Percentiles rank a stretch among this genome's conserved stretches.
These are phyloP conservation scores for Incumbomyces lentus DNA, from an alignment of 2,329 filamentous ascomycete genomes.

Conservation along the genomic window DNA sequence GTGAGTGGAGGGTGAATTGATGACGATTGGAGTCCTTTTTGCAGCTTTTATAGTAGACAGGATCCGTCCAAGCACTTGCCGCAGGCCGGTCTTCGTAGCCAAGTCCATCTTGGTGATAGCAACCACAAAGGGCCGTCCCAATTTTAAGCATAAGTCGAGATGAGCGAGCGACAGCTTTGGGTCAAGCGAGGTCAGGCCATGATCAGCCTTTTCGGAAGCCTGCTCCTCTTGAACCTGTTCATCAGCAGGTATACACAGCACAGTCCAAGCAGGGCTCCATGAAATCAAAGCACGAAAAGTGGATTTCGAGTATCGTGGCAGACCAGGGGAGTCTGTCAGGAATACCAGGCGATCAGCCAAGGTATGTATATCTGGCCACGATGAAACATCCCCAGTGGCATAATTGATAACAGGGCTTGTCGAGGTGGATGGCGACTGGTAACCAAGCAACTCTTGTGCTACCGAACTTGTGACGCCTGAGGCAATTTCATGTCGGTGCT, in stretches of 20 bases:
- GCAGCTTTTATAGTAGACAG: slow-evolving; percentile 67
- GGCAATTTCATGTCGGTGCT: slow-evolving; percentile 83
- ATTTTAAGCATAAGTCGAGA: slow-evolving; percentile 71
- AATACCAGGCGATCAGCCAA: slow-evolving; percentile 71
- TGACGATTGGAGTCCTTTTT: slow-evolving; percentile 62
- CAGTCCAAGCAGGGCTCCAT: slow-evolving; percentile 89
- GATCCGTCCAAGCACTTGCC: slow-evolving; percentile 60
- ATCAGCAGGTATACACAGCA: slow-evolving; percentile 78
- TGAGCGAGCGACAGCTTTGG: slow-evolving; percentile 69
- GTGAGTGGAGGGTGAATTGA: slow-evolving; percentile 31
- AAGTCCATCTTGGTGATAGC: slow-evolving; percentile 87
- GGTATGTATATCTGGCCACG: slow-evolving; percentile 90
- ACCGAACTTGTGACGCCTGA: slow-evolving; percentile 92
- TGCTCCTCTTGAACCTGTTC: slow-evolving; percentile 43
- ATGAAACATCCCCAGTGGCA: slow-evolving; percentile 72
- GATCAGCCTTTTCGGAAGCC: too few relatives aligned
- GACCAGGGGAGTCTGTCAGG: slow-evolving; percentile 82
- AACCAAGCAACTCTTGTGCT: slow-evolving; percentile 86
- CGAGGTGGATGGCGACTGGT: slow-evolving; percentile 34
- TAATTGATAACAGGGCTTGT: slow-evolving; percentile 51
- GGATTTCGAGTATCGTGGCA: slow-evolving; percentile 79
- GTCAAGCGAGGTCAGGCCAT: slow-evolving; percentile 22
- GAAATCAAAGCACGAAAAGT: slow-evolving; percentile 83
- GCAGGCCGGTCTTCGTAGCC: slow-evolving; percentile 61
- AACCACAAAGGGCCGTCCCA: slow-evolving; percentile 67